Conservation (phyloP, 1,139 yeast genomes). For the Suhomyces bribrorum region DNA sequence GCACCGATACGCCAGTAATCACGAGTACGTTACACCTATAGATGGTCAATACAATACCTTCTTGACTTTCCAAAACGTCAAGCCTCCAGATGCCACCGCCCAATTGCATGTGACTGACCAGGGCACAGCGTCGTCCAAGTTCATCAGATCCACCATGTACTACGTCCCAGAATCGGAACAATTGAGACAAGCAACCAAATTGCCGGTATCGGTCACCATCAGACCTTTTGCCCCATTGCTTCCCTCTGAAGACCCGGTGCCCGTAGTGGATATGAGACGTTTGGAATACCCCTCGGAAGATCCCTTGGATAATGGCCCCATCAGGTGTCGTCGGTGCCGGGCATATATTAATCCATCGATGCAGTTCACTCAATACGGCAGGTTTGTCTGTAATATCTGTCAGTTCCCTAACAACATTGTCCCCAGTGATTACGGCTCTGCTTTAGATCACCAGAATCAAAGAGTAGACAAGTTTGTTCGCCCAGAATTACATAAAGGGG, state of each 20-base stretch:
- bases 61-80: constrained; percentile 69
- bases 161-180: constrained; percentile 78
- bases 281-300: constrained; percentile 26
- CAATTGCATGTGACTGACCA: constrained; percentile 74
- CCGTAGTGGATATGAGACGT: constrained; percentile 63
- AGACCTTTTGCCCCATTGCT: constrained; percentile 78
- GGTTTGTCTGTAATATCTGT: constrained; percentile 85
- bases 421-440: constrained; percentile 66
- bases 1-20: constrained; percentile 57
- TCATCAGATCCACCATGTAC: constrained; percentile 78
- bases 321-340: constrained; percentile 89
- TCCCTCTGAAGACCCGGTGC: constrained; percentile 56
- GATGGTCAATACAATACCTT: constrained; percentile 45
- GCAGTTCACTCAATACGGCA: constrained; percentile 65
- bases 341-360: constrained; percentile 86
- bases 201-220: constrained; percentile 80
- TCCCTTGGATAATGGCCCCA: constrained; percentile 58
- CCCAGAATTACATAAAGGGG: constrained; percentile 81
- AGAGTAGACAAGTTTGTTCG: constrained; percentile 63
- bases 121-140: constrained; percentile 81
- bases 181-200: constrained; percentile 65
- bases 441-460: constrained; percentile 57
- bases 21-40: constrained; percentile 37
- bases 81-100: constrained; percentile 82
- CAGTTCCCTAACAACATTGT: constrained; percentile 68